Percentiles rank a stretch among this genome's conserved stretches.
Conservation (phyloP, 164 flowering plant species). For the Amborella trichopoda region DNA sequence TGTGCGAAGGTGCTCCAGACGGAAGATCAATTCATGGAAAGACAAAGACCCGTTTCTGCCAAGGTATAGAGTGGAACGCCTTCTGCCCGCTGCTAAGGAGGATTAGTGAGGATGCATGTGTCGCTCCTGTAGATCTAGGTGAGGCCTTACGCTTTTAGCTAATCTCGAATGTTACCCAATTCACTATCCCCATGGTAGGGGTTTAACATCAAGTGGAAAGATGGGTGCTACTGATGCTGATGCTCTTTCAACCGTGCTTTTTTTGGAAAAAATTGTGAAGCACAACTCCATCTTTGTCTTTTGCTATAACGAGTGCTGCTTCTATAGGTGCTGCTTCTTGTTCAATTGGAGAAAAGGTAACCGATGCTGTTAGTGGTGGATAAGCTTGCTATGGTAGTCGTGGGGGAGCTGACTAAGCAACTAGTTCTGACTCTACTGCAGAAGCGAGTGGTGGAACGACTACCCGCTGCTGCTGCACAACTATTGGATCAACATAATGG, state of each 20-base stretch:
- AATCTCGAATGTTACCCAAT: background rate
- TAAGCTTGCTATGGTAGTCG: too few species aligned
- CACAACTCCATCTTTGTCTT: too few species aligned
- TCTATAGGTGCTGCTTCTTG: too few species aligned
- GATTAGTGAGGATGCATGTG: background rate
- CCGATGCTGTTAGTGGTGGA: too few species aligned
- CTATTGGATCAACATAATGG: background rate
- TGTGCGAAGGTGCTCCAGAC: too few species aligned
- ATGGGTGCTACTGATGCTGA: background rate
- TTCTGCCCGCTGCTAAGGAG: constrained; percentile 1
- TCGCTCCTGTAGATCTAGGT: background rate
- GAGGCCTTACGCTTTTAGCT: background rate
- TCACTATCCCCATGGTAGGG: background rate
- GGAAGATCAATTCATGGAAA: too few species aligned
- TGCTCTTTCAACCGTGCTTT: too few species aligned
- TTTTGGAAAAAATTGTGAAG: too few species aligned
- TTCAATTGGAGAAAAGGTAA: too few species aligned
- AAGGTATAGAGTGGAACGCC: background rate
- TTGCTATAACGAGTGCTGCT: too few species aligned
- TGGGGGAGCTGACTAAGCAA: too few species aligned
- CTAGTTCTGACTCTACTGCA: background rate
- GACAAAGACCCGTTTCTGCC: background rate
- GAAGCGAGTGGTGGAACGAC: background rate
- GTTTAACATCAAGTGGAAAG: background rate
- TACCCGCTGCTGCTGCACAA: background rate